Percentiles rank a stretch among this genome's conserved stretches.
Evolutionary conservation across 495 filamentous ascomycete genomes (phyloP).

Genomic region (Xylaria palmicola): DNA sequence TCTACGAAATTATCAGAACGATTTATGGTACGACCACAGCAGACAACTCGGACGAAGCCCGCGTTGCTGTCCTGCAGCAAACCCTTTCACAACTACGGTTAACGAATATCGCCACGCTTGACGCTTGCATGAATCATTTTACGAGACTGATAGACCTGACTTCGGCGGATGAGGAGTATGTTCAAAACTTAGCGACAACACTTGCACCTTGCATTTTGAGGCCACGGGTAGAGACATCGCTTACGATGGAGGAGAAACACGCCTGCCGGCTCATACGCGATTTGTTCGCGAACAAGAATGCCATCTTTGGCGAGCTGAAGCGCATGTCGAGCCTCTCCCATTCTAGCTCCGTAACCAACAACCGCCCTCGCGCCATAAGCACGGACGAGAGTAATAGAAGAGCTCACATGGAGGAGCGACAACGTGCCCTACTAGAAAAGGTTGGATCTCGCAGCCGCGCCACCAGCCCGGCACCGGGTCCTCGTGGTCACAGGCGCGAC

Average conservation of each 20-base stretch:
- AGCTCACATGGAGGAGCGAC: constrained; percentile 87
- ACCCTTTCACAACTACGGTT: constrained; percentile 92
- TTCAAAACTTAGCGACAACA: constrained; percentile 70
- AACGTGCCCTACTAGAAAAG: constrained; percentile 74
- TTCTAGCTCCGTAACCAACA: constrained; percentile 47
- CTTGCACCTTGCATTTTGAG: constrained; percentile 87
- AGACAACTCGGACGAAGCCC: constrained; percentile 63
- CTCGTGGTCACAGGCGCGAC: constrained; percentile 64
- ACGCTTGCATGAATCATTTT: constrained; percentile 97
- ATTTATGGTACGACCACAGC: constrained; percentile 86
- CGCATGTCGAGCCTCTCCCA: constrained; percentile 73
- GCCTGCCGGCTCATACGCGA: constrained; percentile 90
- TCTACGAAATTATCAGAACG: constrained; percentile 98
- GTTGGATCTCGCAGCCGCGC: constrained; percentile 62
- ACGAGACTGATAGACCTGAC: constrained; percentile 95
- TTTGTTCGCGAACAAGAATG: constrained; percentile 88
- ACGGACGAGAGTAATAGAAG: constrained; percentile 96
- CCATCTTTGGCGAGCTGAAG: constrained; percentile 95
- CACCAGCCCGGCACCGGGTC: constrained; percentile 69
- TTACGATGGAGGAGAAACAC: constrained; percentile 95
- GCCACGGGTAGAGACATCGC: constrained; percentile 76
- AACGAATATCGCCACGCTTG: constrained; percentile 96
- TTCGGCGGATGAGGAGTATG: constrained; percentile 86
- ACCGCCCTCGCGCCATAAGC: constrained; percentile 82
- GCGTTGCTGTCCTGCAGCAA: constrained; percentile 90